Evolutionary conservation across 169 alveolate species (phyloP), one percentile per base, ranked within the genome.

Genomic region (Eimeria maxima): DNA sequence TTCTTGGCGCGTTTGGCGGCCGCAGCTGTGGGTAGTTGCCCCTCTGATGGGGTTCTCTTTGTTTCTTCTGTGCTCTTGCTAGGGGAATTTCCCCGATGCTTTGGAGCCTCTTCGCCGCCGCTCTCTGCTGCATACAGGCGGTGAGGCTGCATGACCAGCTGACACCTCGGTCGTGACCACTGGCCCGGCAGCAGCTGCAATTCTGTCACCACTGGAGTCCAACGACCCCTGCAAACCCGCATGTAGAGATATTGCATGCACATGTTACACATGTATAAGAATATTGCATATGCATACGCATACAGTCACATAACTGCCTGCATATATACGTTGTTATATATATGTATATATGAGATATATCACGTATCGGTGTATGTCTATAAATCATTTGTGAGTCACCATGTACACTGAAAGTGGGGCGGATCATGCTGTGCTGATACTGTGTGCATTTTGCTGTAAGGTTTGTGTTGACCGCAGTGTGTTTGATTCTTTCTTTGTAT

Each of bases 171-270:
- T 24, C 67, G 60, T 5, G 20, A 42, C 89, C 89, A 80, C n/a
- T 44, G 60, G 16, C 89, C 89, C n/a, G 60, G 89, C 33, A 80
- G 89, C 69, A 80, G 65, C 50, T 80, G 67, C 63, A 80, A 13
- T 22, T 47, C 89, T 42, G 89, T 44, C 89, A 80, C 89, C 60
- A 80, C 89, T 4, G 89, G 89, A 27, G 89, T 80, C 47, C 6
- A 42, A 22, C 89, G 60, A 42, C 89, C 89, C 89, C 89, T 80
- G 65, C 24, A 38, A n/a, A n/a, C 86, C 27, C 78, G 16, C 78
- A 16, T 53, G 18, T 53, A 53, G 11, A 53, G 11, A 53, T 53
- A 53, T 53, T 0, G 18, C 18, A 53, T 53, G 18, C 18, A 2
- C 18, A 2, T 53, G 18, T 53, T 53, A 53, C 18, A 53, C 18